These are phyloP conservation scores for Wickerhamomyces hampshirensis DNA, from an alignment of 805 yeast species.

Conservation along the genomic window DNA sequence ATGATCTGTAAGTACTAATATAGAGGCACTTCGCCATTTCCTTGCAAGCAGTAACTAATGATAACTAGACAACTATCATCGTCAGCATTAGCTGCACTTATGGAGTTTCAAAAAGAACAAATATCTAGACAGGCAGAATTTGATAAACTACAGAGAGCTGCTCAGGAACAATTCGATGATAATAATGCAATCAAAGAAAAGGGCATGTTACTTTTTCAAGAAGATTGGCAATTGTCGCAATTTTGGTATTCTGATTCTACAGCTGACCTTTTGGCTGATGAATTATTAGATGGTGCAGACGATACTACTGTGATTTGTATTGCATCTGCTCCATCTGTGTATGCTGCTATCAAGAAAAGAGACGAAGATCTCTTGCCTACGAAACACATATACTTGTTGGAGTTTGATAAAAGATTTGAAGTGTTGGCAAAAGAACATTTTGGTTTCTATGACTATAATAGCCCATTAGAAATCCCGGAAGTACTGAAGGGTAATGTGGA, in stretches of 20 bases:
- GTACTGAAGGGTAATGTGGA: slow-evolving; percentile 59
- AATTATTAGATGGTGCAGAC: slow-evolving; percentile 73
- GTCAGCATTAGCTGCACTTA: slow-evolving; percentile 46
- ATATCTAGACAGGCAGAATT: slow-evolving; percentile 54
- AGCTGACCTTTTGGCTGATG: slow-evolving; percentile 62
- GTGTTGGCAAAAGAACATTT: slow-evolving; percentile 69
- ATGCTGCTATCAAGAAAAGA: slow-evolving; percentile 67
- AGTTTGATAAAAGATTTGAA: slow-evolving; percentile 73
- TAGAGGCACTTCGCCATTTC: not conserved
- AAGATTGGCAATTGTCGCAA: slow-evolving; percentile 93
- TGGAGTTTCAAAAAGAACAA: slow-evolving; percentile 62
- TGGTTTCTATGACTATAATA: slow-evolving; percentile 68
- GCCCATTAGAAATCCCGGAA: slow-evolving; percentile 58
- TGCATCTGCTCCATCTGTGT: slow-evolving; percentile 89
- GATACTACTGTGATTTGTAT: slow-evolving; percentile 65
- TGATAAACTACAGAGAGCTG: slow-evolving; percentile 63
- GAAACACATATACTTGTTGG: slow-evolving; percentile 66
- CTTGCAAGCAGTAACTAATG: not conserved
- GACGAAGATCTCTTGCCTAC: slow-evolving; percentile 54
- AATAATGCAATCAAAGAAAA: slow-evolving; percentile 27
- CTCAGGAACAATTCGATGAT: slow-evolving; percentile 34
- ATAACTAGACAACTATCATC: slow-evolving; percentile 33
- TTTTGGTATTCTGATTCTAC: slow-evolving; percentile 80
- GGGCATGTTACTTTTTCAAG: slow-evolving; percentile 73
- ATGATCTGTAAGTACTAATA: slow-evolving; percentile 13